These are phyloP conservation scores for Fusarium compactum DNA, from an alignment of 2,329 filamentous ascomycete genomes.

Conservation along the genomic window DNA sequence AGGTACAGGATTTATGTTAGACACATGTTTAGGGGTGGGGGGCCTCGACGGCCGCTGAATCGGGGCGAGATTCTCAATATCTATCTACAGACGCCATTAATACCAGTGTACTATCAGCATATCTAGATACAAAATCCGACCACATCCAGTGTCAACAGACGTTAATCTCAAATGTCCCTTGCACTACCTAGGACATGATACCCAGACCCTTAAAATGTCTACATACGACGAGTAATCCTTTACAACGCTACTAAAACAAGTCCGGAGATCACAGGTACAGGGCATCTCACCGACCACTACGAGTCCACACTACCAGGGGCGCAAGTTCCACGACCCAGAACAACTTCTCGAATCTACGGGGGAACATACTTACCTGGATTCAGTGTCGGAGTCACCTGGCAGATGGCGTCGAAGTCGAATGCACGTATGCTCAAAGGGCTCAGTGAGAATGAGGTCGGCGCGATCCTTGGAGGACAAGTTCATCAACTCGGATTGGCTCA, in stretches of 20 bases:
- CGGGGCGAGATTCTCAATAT: slow-evolving; percentile 17
- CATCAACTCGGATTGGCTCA: background rate
- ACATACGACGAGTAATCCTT: background rate
- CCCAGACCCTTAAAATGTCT: background rate
- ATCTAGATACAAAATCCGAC: background rate
- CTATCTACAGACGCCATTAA: slow-evolving; percentile 26
- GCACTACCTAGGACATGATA: background rate
- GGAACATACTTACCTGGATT: background rate
- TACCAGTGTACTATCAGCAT: slow-evolving; percentile 31
- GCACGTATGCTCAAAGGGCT: background rate
- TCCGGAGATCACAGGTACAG: background rate
- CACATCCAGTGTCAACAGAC: background rate
- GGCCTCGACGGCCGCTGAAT: slow-evolving; percentile 30
- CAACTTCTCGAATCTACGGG: background rate
- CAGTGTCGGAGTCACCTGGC: background rate
- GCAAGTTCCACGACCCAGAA: background rate
- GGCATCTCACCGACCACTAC: background rate
- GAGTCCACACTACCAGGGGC: background rate
- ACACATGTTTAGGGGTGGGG: slow-evolving; percentile 30
- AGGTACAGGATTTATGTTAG: slow-evolving; percentile 30
- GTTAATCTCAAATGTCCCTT: background rate
- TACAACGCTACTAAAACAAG: background rate
- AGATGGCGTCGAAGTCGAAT: background rate
- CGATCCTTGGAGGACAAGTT: background rate
- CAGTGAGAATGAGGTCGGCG: background rate